Evolutionary conservation across 1,139 yeast genomes (phyloP).

Genomic region (Yamadazyma dushanensis): DNA sequence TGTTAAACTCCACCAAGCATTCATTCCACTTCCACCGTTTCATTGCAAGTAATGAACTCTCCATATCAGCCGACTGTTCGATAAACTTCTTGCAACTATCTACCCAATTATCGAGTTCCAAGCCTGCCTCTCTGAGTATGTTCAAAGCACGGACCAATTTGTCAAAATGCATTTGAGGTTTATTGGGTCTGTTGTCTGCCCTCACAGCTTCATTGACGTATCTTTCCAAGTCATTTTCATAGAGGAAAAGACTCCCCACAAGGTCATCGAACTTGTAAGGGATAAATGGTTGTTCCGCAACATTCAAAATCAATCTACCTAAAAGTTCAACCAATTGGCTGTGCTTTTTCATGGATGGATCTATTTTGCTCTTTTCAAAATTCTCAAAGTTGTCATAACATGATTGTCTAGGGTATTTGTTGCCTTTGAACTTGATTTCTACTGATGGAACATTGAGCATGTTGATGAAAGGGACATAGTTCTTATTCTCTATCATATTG

Average conservation of each 20-base stretch:
- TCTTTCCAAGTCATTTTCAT: constrained; percentile 47
- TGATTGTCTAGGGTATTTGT: constrained; percentile 56
- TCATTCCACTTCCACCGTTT: constrained; percentile 83
- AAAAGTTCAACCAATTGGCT: constrained; percentile 57
- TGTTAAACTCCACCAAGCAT: constrained; percentile 58
- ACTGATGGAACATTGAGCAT: constrained; percentile 70
- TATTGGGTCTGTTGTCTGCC: constrained; percentile 9
- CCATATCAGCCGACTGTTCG: constrained; percentile 42
- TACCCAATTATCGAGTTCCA: constrained; percentile 42
- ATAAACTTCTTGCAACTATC: constrained; percentile 54
- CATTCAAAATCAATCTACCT: constrained; percentile 51
- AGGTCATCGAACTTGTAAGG: constrained; percentile 64
- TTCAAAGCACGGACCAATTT: constrained; percentile 25
- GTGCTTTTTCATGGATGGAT: constrained; percentile 60
- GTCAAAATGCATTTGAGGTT: constrained; percentile 32
- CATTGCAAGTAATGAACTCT: constrained; percentile 69
- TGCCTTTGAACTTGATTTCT: constrained; percentile 52
- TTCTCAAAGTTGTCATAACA: constrained; percentile 67
- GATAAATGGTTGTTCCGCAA: constrained; percentile 73
- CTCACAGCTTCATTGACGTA: constrained; percentile 15
- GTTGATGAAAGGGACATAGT: constrained; percentile 67
- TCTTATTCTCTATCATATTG: constrained; percentile 53
- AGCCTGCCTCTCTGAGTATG: constrained; percentile 23
- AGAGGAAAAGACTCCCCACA: constrained; percentile 44
- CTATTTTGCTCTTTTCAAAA: constrained; percentile 47